Base-by-base conservation (phyloP, 805 yeast species). In the Candida quercuum region DNA sequence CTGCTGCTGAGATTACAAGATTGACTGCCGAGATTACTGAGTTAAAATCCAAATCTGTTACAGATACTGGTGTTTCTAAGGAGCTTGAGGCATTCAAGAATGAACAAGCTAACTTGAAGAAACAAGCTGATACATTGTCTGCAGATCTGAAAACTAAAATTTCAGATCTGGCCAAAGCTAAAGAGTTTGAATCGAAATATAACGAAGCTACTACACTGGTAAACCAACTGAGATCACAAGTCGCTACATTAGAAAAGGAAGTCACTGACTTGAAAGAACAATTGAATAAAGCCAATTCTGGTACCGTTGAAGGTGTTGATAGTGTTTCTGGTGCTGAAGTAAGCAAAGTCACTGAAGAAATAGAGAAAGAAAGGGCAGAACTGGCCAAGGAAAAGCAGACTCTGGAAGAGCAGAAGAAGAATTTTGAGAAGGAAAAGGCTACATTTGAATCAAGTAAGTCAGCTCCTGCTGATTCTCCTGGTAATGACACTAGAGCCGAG, bases 161-260 rank as follows among this genome's bases (percentile, higher is more conserved):
- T 8, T 36, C 28, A 9, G 47, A 43, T 15, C 40, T 40, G 48
- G 44, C 49, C 51, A 45, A 59, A 51, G 66, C 66, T 1, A 59
- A 59, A 25, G 63, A 59, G 6, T 55, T 78, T 29, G 72, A 58
- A 32, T 40, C 48, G 6, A 61, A 68, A 41, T 43, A 66, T 12
- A 56, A 54, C 8, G 58, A 53, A 5, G 38, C 70, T 17, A 48
- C 49, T 13, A 40, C 49, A 1, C 56, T 57, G 15, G 69, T 67
- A 22, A 58, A 61, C 5, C 59, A 64, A 7, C 43, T 74, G 20
- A 60, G 57, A 35, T 36, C 36, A 8, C 45, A 43, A 28, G 40
- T 49, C 20, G 15, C 37, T 16, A 38, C 31, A 11, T 24, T 54
- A 23, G 48, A 40, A 31, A 35, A 33, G 11, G 46, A 47, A 13